Base-by-base conservation (phyloP, 2,329 filamentous ascomycete species). In the Dothideomycetes sp. region DNA sequence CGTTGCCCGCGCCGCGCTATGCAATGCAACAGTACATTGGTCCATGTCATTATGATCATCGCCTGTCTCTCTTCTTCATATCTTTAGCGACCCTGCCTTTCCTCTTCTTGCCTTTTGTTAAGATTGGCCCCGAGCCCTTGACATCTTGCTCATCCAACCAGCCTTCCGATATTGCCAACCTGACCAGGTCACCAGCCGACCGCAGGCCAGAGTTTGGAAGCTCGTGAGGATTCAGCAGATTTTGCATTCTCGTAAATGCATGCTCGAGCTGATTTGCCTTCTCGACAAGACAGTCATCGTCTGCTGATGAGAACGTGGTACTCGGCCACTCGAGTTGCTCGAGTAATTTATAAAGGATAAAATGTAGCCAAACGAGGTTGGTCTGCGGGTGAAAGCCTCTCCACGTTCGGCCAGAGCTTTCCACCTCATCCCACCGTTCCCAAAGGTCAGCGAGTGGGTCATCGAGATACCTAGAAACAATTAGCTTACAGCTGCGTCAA, bases 331-430 rank as follows among this genome's bases (percentile, higher is more conserved):
- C 48, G 24, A 4, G 43, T 38, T 65, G 56, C 33, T 57, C 51
- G 17, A 79, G 55, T 1, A 81, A 61, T 47, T 70, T 71, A 43
- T 69, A 65, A 10, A 80, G 63, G 4, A 81, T 57, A 50, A 77
- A 78, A 36, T 76, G 69, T 16, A 78, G 56, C 77, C 77, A 81
- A 11, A 79, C 62, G 11, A 79, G 61, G 47, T 81, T 81, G 2
- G 77, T 79, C 40, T 66, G 64, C 3, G 77, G 75, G 30, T 70
- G 65, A 52, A 72, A 80, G 19, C 63, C 55, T 9, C 60, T 54
- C 75, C 77, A 81, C n/a, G 44, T 45, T 36, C 41, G 7, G 30
- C 39, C 45, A 9, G 24, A 37, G 11, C 36, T 22, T n/a, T 46
- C 47, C 32, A 49, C 47, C 19, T 52, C 47, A 3, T 47, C 38